phyloP scores from a whole-genome alignment of 1,284 basidiomycete genomes.

The Ustilago shanxiensis region DNA sequence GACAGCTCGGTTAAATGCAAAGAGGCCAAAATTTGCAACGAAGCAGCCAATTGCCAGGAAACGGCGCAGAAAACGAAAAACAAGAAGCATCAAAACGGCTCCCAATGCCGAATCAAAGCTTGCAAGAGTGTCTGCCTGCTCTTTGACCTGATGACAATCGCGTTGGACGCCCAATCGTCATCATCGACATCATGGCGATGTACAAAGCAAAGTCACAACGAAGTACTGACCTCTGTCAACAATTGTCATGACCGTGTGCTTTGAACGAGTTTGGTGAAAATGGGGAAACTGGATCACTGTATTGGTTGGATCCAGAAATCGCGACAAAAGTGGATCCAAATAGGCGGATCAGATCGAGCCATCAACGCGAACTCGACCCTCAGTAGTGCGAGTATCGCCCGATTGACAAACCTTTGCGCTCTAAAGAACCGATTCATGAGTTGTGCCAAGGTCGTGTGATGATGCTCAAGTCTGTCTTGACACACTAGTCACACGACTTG shows the following conservation, averaged over 20 bases:
- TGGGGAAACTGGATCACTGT: not conserved
- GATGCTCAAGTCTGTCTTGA: not conserved
- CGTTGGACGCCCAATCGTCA: slow-evolving; percentile 1
- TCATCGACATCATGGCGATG: slow-evolving; percentile 13
- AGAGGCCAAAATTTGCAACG: slow-evolving; percentile 8
- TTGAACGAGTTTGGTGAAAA: not conserved
- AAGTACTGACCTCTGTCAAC: no score
- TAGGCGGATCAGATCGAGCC: no score
- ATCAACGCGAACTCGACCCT: no score
- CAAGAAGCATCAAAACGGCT: no score
- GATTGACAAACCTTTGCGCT: not conserved
- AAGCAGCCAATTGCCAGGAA: not conserved
- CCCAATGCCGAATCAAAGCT: no score
- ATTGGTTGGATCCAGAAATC: not conserved
- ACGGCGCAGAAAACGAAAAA: not conserved
- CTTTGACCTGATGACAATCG: not conserved
- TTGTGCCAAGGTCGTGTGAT: no score
- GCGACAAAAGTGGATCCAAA: not conserved
- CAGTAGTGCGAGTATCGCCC: not conserved
- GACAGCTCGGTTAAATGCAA: slow-evolving; percentile 36
- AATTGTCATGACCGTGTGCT: not conserved
- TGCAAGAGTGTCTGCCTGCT: not conserved
- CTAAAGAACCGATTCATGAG: no score
- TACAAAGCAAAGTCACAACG: not conserved
- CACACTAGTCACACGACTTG: slow-evolving; percentile 19